phyloP scores from a whole-genome alignment of 2,329 filamentous ascomycete species.

The Trichoderma sp. region DNA sequence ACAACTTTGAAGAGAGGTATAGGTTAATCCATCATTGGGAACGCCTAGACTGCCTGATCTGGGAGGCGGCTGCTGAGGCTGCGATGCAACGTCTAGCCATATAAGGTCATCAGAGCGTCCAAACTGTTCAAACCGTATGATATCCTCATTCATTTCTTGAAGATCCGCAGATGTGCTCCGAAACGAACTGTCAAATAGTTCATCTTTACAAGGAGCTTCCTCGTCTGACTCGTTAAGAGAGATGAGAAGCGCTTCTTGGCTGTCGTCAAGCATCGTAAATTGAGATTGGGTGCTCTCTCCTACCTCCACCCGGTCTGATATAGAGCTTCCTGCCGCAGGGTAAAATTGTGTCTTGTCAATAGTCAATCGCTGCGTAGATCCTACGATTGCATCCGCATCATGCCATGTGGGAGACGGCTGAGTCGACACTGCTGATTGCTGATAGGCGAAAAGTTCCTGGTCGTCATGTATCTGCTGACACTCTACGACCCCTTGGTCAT shows the following conservation, averaged over 20 bases:
- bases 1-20: background rate
- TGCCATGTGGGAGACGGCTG: background rate
- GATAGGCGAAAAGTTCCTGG: background rate
- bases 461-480: background rate
- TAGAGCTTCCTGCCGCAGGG: background rate
- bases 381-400: background rate
- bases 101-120: slow-evolving; percentile 12
- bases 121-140: background rate
- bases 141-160: background rate
- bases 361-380: background rate
- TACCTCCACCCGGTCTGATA: background rate
- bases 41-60: background rate
- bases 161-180: background rate
- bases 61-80: background rate
- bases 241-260: background rate
- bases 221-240: background rate
- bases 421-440: background rate
- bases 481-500: background rate
- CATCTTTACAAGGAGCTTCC: background rate
- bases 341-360: background rate
- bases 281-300: background rate
- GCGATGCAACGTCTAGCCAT: background rate
- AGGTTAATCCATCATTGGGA: background rate
- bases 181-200: background rate
- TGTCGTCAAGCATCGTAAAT: too few relatives aligned